Base-by-base conservation (phyloP, 495 filamentous ascomycete genomes). In the Tuber microsphaerosporum region DNA sequence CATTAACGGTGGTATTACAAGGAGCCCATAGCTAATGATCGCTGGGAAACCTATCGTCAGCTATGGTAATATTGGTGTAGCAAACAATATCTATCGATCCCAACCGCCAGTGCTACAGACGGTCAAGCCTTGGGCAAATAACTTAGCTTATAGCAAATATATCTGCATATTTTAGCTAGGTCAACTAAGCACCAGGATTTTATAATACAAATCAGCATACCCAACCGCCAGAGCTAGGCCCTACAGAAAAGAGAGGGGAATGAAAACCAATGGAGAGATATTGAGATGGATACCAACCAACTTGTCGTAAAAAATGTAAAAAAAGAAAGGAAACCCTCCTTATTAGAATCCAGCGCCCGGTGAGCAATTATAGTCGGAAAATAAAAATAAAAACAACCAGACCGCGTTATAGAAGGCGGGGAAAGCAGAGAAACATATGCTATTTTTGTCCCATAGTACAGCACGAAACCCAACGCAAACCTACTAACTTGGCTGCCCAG, bases 401-500 rank as follows among this genome's bases (percentile, higher is more conserved):
- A 10, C 26, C 14, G 6, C 34, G 26, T 65, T 65, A 34, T 34
- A 16, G 26, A 34, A 65, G 56, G 56, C 26, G 5, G 14, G 26
- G 56, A 65, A 61, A 17, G 26, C 12, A 16, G 14, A 31, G 56
- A 34, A 65, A 65, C 26, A 65, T 12, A 65, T 31, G 56, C 56
- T 65, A 65, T 34, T 34, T 65, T 34, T 31, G 26, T 34, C 56
- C 34, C 56, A 65, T 34, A 65, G 56, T 65, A 65, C 56, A 65
- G 56, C 56, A 34, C 56, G 56, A 65, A 65, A 65, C 31, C 56
- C 26, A 65, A 34, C 56, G 56, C 56, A 65, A 65, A 65, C 56
- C 26, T 65, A 65, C 56, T 34, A 65, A 65, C 56, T 10, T 65
- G 1, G 12, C 31, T 17, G 5, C 56, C 56, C 26, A 19, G 16